Evolutionary conservation across 306 rosid species (phyloP).

Genomic region (Sesbania bispinosa): DNA sequence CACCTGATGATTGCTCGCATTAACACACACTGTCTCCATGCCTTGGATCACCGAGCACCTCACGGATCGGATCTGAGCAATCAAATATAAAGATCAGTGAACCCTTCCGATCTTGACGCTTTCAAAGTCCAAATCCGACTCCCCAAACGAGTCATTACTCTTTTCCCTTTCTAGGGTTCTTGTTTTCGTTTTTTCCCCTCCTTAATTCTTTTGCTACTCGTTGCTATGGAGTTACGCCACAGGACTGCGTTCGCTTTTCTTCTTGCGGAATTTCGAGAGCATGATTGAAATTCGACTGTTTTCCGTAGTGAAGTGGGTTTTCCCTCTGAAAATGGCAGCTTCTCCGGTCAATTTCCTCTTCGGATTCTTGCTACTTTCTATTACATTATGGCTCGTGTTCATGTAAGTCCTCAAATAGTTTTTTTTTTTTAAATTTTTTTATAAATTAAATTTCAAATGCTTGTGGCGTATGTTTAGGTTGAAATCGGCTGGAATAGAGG

Average conservation of each 20-base stretch:
- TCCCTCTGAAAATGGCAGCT: constrained; percentile 60
- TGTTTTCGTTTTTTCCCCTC: background rate
- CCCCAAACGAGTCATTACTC: background rate
- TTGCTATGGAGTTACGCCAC: constrained; percentile 39
- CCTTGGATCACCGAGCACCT: constrained; percentile 47
- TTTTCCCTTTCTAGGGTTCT: constrained; percentile 49
- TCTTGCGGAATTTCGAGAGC: constrained; percentile 37
- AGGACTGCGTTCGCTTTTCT: constrained; percentile 26
- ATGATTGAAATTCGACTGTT: constrained; percentile 35
- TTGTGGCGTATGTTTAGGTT: background rate
- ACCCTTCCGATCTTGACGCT: constrained; percentile 57
- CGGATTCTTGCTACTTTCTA: constrained; percentile 66
- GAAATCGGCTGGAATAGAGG: constrained; percentile 1
- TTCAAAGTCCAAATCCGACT: constrained; percentile 31
- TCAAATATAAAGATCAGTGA: background rate
- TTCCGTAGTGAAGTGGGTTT: background rate
- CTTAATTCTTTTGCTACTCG: background rate
- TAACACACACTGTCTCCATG: background rate
- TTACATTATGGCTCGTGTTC: constrained; percentile 78
- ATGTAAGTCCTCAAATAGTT: constrained; percentile 46
- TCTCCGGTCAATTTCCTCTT: constrained; percentile 85
- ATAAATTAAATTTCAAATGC: background rate
- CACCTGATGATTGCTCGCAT: constrained; percentile 25
- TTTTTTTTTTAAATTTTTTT: background rate
- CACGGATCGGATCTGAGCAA: constrained; percentile 72